Evolutionary conservation across 345 rosid species (phyloP).

Genomic region (Murraya koenigii): DNA sequence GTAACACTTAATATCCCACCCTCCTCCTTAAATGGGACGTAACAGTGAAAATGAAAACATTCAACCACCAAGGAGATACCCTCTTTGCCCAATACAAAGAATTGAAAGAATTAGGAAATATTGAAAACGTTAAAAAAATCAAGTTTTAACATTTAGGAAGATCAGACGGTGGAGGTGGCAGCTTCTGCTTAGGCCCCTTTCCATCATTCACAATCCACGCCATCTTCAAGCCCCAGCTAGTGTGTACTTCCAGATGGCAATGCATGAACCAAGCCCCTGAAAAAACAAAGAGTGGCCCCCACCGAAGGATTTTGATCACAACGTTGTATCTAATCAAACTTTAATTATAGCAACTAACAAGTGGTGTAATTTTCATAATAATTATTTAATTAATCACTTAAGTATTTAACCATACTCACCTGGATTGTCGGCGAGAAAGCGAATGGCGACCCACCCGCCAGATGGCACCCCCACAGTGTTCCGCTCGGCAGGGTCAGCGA

Average conservation of each 20-base stretch:
- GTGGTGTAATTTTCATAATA: no score
- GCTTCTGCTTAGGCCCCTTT: slow-evolving; percentile 34
- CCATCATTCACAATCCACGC: slow-evolving; percentile 56
- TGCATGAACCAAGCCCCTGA: slow-evolving; percentile 55
- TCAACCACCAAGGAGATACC: no score
- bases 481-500: slow-evolving; percentile 50
- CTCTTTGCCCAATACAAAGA: neutral
- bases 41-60: neutral
- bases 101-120: neutral
- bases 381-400: no score
- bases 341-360: no score
- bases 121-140: neutral
- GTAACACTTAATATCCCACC: neutral
- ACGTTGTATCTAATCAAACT: no score
- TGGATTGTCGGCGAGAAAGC: slow-evolving; percentile 51
- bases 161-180: slow-evolving; percentile 54
- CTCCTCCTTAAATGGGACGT: neutral
- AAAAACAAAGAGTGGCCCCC: neutral
- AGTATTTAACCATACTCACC: slow-evolving; percentile 12
- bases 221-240: slow-evolving; percentile 66
- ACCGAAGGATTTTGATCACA: no score
- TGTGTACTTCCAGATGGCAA: slow-evolving; percentile 53
- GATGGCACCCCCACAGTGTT: slow-evolving; percentile 50
- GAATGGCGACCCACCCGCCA: slow-evolving; percentile 63
- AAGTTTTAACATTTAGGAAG: slow-evolving; percentile 43